Base-by-base conservation (phyloP, 2,329 filamentous ascomycete genomes). In the Talaromyces sp. region DNA sequence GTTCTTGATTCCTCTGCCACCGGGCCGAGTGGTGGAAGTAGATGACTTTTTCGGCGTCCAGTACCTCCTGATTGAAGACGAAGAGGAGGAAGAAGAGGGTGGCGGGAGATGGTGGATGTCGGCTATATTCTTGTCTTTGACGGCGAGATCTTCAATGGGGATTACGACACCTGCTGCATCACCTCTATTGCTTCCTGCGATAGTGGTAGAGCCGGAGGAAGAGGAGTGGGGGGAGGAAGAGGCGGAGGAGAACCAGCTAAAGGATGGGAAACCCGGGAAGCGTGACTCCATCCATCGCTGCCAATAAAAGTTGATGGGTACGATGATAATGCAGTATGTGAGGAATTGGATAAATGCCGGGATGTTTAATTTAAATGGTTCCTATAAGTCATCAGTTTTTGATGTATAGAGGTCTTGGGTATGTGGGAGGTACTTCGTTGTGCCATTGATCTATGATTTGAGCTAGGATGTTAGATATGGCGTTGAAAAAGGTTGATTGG, bases 271-370 rank as follows among this genome's bases (percentile, higher is more conserved):
- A 0, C 89, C 89, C 0, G 93, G 93, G 73, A 92, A 96, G 3
- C 82, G 78, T 6, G 84, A 80, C 78, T 97, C 93, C 61, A 97
- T 84, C 73, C 85, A 91, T 47, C 87, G 84, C 82, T 96, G 93
- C 93, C 92, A 97, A 71, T 91, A 74, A 73, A 92, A 91, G 78
- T 97, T 97, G 52, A 90, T 90, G 2, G 93, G 92, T 47, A 89
- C 90, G 76, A 85, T 89, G 66, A 96, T 74, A 39, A 91, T 73
- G 69, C 89, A 86, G 81, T 89, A 96, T 62, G 92, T 73, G 61
- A 91, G 79, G 77, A 96, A 97, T 74, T 93, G 90, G 70, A 93
- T 79, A 50, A 96, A 83, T 3, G 90, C 87, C 5, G 85, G 78
- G 78, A 84, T 84, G 77, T 93, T 86, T 70, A 96, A 80, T 27